These are phyloP conservation scores for Colletotrichum nymphaeae DNA, from an alignment of 2,329 filamentous ascomycete species.

Conservation along the genomic window DNA sequence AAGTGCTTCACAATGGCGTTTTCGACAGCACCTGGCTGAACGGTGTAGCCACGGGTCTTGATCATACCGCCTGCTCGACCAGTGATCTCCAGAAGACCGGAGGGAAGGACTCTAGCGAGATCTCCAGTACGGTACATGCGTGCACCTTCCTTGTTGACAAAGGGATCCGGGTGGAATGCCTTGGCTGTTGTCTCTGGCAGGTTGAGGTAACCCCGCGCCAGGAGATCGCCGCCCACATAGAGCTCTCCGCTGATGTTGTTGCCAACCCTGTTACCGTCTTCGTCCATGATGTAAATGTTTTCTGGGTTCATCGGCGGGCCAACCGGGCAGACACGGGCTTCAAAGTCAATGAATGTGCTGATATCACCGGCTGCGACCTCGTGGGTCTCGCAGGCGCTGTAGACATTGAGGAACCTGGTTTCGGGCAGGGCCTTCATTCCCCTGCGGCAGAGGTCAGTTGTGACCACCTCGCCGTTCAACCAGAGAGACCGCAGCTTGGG, in stretches of 20 bases:
- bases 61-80: conserved; percentile 84
- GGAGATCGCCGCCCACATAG: conserved; percentile 77
- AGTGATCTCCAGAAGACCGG: conserved; percentile 78
- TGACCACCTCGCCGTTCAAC: conserved; percentile 87
- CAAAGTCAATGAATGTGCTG: conserved; percentile 71
- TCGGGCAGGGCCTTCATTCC: conserved; percentile 76
- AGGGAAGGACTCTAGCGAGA: conserved; percentile 73
- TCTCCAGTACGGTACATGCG: conserved; percentile 83
- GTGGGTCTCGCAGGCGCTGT: conserved; percentile 86
- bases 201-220: conserved; percentile 83
- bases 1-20: conserved; percentile 77
- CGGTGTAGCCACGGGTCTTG: conserved; percentile 82
- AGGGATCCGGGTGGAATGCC: conserved; percentile 76
- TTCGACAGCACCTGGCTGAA: conserved; percentile 82
- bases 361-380: conserved; percentile 84
- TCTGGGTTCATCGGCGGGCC: conserved; percentile 76
- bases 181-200: conserved; percentile 81
- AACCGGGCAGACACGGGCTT: conserved; percentile 77
- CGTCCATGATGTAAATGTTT: conserved; percentile 79
- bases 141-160: conserved; percentile 67
- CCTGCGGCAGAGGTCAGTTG: conserved; percentile 78
- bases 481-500: conserved; percentile 77
- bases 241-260: conserved; percentile 76
- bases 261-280: conserved; percentile 72
- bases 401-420: conserved; percentile 79